phyloP scores from a whole-genome alignment of 768 basidiomycete genomes.

The Artomyces pyxidatus region DNA sequence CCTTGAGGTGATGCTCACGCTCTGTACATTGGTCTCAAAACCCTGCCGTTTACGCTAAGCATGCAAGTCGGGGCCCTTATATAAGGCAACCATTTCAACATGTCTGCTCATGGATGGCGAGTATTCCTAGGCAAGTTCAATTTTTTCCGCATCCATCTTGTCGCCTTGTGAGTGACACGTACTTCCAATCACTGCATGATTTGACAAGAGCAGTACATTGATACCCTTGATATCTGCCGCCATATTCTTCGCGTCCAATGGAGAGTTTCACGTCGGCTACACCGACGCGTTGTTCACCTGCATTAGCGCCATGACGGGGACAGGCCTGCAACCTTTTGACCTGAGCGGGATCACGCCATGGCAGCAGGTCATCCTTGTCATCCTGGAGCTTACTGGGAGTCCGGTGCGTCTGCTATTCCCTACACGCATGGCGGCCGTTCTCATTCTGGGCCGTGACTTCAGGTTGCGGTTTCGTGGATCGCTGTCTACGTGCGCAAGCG shows the following conservation, averaged over 20 bases:
- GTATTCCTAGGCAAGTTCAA: conserved; percentile 17
- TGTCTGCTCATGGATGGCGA: too few relatives aligned
- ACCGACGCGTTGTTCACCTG: conserved; percentile 33
- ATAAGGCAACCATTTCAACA: too few relatives aligned
- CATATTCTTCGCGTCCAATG: conserved; percentile 39
- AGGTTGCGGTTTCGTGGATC: conserved; percentile 32
- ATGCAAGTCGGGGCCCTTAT: too few relatives aligned
- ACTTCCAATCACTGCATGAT: conserved; percentile 2
- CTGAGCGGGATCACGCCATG: conserved; percentile 21
- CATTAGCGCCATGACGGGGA: conserved; percentile 29
- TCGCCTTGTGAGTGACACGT: conserved; percentile 19
- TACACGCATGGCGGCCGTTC: not conserved
- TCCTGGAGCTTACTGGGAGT: conserved; percentile 21
- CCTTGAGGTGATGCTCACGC: too few relatives aligned
- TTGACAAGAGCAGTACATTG: conserved; percentile 16
- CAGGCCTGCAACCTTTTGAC: conserved; percentile 24
- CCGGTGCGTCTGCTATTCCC: conserved; percentile 12
- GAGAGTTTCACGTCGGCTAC: conserved; percentile 25
- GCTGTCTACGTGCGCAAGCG: conserved; percentile 30
- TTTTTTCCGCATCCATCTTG: conserved; percentile 27
- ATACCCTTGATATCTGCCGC: conserved; percentile 33
- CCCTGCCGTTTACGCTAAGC: too few relatives aligned
- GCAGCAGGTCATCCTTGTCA: conserved; percentile 22
- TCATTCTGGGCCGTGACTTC: not conserved
- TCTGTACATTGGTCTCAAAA: too few relatives aligned